A percentile compares a stretch with the other conserved stretches of the same genome.
Evolutionary conservation across 2,329 filamentous ascomycete genomes (phyloP).

Genomic region (Metarhizium guizhouense): DNA sequence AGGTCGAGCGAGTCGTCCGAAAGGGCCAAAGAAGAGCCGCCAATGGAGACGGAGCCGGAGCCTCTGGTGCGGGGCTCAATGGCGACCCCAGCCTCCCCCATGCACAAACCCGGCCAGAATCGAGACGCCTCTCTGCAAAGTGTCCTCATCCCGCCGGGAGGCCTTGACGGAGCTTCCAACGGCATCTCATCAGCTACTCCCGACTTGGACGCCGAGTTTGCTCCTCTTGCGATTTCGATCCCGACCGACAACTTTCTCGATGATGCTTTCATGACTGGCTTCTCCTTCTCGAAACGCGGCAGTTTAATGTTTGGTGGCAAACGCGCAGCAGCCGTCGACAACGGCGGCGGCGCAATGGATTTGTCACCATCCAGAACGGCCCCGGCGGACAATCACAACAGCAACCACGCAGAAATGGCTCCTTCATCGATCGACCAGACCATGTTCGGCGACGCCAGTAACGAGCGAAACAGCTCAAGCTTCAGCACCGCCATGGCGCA

Average conservation of each 20-base stretch:
- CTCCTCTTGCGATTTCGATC: constrained; percentile 46
- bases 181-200: constrained; percentile 15
- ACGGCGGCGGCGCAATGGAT: constrained; percentile 10
- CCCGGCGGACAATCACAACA: not conserved
- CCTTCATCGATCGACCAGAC: constrained; percentile 8
- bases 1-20: constrained; percentile 17
- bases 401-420: not conserved
- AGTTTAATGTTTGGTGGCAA: constrained; percentile 53
- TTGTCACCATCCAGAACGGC: constrained; percentile 8
- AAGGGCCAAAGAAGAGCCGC: constrained; percentile 2
- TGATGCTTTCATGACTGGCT: constrained; percentile 45
- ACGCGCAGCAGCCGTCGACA: constrained; percentile 12
- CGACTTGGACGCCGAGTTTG: constrained; percentile 28
- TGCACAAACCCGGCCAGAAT: constrained; percentile 7
- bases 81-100: constrained; percentile 11
- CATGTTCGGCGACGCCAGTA: constrained; percentile 1
- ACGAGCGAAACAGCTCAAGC: constrained; percentile 1
- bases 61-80: constrained; percentile 17
- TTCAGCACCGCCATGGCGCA: constrained; percentile 3
- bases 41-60: constrained; percentile 9
- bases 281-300: constrained; percentile 55
- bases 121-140: constrained; percentile 6
- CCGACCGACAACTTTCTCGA: constrained; percentile 48
- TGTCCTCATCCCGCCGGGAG: not conserved
- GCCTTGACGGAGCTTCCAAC: constrained; percentile 4